Base-by-base conservation (phyloP, 257 asterid species). In the Rubia yunnanensis region DNA sequence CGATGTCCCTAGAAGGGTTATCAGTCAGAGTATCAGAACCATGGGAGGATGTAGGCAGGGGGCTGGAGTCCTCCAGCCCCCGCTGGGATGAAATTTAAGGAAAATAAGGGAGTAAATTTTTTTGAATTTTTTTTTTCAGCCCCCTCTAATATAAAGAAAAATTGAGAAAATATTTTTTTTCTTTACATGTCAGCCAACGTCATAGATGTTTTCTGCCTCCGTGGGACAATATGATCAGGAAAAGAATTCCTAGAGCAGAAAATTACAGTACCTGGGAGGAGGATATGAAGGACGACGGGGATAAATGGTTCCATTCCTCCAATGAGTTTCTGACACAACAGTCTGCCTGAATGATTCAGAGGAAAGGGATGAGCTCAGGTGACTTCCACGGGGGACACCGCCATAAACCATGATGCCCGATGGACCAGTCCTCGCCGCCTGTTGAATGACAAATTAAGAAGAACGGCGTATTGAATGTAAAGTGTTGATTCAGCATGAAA, bases 241-340 rank as follows among this genome's bases (percentile, higher is more conserved):
- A 56, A 58, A 62, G 39, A 31, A 63, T 7, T 60, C 17, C 13
- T 10, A 66, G 17, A 27, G 67, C 11, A 18, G 72, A 18, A n/a
- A 22, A 36, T 54, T 64, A 71, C 54, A 31, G 60, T 76, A 85
- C 88, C 78, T 69, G 63, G 67, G 73, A 69, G 85, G 84, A 69
- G 52, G 50, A 1, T 71, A 54, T 64, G 77, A 69, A 60, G 78
- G 74, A 31, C 26, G 30, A 67, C 22, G 38, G 56, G 73, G 82
- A 70, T 76, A 31, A 79, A 56, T 18, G 68, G 71, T 65, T 76
- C 1, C 9, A 76, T 36, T 3, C 50, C 14, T 0, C 5, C 50
- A 20, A 3, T 13, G 15, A 3, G 52, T 20, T 44, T 44, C 52
- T 4, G 52, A 44, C 20, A 44, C 6, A 5, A 17, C 2, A 0